These are phyloP conservation scores for Lizonia empirigonia DNA, from an alignment of 2,329 filamentous ascomycete species.

Conservation along the genomic window DNA sequence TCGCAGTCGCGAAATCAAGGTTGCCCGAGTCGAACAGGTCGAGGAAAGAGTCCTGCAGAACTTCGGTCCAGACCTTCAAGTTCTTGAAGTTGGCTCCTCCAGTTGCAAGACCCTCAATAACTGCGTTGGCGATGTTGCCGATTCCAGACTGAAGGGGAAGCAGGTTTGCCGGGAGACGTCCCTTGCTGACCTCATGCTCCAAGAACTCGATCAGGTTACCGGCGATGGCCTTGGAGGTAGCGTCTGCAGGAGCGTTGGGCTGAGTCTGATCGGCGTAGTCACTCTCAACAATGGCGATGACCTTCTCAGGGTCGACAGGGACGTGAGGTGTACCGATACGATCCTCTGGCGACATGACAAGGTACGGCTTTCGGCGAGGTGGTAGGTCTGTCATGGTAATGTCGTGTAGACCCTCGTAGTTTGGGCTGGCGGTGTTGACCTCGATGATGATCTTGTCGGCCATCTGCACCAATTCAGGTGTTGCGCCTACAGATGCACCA, in stretches of 20 bases:
- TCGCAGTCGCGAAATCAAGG: constrained; percentile 88
- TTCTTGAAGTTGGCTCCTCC: constrained; percentile 79
- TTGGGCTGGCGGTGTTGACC: constrained; percentile 85
- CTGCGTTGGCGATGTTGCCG: constrained; percentile 91
- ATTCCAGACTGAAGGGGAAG: constrained; percentile 86
- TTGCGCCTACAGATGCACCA: constrained; percentile 83
- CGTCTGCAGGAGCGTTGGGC: constrained; percentile 79
- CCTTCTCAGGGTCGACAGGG: constrained; percentile 81
- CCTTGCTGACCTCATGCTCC: constrained; percentile 81
- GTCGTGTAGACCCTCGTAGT: constrained; percentile 83
- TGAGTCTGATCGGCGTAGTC: constrained; percentile 79
- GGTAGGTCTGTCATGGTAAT: constrained; percentile 89
- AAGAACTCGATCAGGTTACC: constrained; percentile 81
- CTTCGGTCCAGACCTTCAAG: constrained; percentile 91
- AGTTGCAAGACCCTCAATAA: constrained; percentile 79
- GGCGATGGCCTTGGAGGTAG: constrained; percentile 73
- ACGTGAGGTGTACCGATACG: constrained; percentile 83
- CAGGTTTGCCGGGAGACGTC: constrained; percentile 76
- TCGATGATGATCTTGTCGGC: constrained; percentile 93
- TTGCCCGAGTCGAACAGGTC: constrained; percentile 89
- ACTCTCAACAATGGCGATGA: constrained; percentile 82
- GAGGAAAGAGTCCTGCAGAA: constrained; percentile 90
- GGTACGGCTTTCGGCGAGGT: constrained; percentile 79
- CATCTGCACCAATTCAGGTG: constrained; percentile 86
- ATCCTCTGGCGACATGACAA: constrained; percentile 85